Evolutionary conservation across 2,329 filamentous ascomycete species (phyloP), one percentile per base, ranked within the genome.

Genomic region (Phoma herbarum): DNA sequence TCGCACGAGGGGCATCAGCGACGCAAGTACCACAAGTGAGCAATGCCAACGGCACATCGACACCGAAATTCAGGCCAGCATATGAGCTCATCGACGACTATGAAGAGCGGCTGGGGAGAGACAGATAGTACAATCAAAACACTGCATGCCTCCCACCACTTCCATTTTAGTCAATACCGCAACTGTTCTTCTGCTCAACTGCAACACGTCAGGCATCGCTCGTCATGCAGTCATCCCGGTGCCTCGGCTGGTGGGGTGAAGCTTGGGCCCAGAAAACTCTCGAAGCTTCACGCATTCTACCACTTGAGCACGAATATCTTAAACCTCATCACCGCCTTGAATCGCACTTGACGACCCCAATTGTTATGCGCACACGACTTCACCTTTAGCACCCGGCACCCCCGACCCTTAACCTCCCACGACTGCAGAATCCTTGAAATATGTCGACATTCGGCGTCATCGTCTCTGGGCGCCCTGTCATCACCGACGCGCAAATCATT

Each of bases 361-460:
- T 11, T 41, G 4, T 10, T 18, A 22, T 41, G 18, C 37, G 20
- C 20, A 18, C 20, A 41, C 37, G 18, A 22, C 37, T 12, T 9
- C 37, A 18, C 37, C 37, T 3, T 18, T 41, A 18, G n/a, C 10
- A 26, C 2, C 28, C 16, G n/a, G 33, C 7, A n/a, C n/a, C n/a
- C n/a, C n/a, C n/a, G n/a, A n/a, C 14, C 25, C 23, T 2, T 1
- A n/a, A 6, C 9, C 22, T n/a, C 4, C 3, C 7, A 11, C 37
- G 14, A 8, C 39, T 16, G 12, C 31, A 33, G 12, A 16, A 12
- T 3, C 31, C 31, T 14, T 16, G 16, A 12, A 46, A 12, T n/a
- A 88, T 88, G 84, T 66, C 68, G n/a, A 62, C 65, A 10, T 88
- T 88, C 72, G 86, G 84, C 67, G 80, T 88, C 65, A 82, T 88